Conservation (phyloP, 163 green algal genomes). For the Botryococcus braunii region DNA sequence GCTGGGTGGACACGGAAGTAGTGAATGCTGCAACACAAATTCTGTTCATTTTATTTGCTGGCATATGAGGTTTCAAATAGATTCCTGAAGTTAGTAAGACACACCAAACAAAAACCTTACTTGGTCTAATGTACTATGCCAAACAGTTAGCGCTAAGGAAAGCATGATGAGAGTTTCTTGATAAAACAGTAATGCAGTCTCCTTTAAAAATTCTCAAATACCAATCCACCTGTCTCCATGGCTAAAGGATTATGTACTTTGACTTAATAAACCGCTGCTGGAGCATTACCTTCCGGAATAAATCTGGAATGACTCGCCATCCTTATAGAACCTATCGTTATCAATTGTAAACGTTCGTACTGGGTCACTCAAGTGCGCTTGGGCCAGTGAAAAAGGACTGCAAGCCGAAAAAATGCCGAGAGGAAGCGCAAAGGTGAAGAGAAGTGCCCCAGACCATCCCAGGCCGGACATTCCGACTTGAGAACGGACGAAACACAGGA, state of each 20-base stretch:
- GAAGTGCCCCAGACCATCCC: too few relatives aligned
- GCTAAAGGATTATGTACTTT: background rate
- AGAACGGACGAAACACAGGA: too few relatives aligned
- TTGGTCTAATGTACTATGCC: background rate
- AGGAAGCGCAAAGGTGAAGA: too few relatives aligned
- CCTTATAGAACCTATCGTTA: slow-evolving; percentile 28
- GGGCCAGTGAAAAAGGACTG: too few relatives aligned
- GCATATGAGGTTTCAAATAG: too few relatives aligned
- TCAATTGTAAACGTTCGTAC: slow-evolving; percentile 26
- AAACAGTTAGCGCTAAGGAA: background rate
- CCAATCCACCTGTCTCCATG: too few relatives aligned
- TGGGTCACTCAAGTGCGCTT: too few relatives aligned
- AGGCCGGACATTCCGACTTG: too few relatives aligned
- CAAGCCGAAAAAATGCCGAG: too few relatives aligned
- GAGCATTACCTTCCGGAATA: slow-evolving; percentile 34
- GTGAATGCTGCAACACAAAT: slow-evolving; percentile 30
- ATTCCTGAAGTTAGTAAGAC: background rate
- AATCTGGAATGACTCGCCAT: slow-evolving; percentile 30
- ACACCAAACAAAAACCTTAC: background rate
- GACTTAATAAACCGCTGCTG: background rate
- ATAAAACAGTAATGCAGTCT: background rate
- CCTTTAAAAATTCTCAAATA: background rate
- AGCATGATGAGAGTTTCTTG: background rate
- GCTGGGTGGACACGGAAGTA: slow-evolving; percentile 38
- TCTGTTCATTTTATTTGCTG: background rate